Percentiles rank a stretch among this genome's conserved stretches.
Evolutionary conservation across 192 early-diverging fungal genomes (phyloP).

Genomic region (Gamsiella multidivaricata): DNA sequence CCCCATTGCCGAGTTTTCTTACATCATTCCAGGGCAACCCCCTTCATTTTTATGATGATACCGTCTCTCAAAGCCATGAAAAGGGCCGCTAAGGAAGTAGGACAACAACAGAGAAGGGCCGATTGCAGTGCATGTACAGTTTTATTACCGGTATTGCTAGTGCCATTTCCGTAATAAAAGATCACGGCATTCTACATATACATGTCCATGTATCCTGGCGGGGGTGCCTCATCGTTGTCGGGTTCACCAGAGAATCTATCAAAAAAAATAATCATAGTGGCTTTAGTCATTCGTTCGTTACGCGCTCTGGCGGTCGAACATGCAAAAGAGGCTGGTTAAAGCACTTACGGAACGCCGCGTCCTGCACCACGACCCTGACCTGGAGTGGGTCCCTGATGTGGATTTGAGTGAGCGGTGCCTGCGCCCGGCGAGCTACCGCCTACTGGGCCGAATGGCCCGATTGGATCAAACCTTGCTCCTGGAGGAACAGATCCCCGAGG

Average conservation of each 20-base stretch:
- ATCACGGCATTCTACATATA: no score
- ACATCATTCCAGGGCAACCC: no score
- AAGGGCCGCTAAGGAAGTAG: no score
- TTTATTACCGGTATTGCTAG: no score
- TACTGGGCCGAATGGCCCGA: constrained; percentile 77
- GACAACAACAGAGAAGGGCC: no score
- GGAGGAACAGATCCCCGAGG: constrained; percentile 82
- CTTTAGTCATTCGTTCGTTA: no score
- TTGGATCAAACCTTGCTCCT: constrained; percentile 93
- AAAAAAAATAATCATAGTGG: background rate
- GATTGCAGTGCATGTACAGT: no score
- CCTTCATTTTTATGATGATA: no score
- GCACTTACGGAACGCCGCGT: constrained; percentile 38
- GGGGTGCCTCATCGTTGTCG: constrained; percentile 79
- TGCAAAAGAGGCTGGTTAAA: background rate
- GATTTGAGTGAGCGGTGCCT: constrained; percentile 39
- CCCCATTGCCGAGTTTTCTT: no score
- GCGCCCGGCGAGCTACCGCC: constrained; percentile 49
- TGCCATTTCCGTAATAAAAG: no score
- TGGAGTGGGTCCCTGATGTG: constrained; percentile 6
- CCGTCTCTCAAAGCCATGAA: no score
- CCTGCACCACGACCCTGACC: constrained; percentile 58
- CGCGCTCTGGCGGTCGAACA: no score
- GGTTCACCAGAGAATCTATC: constrained; percentile 69
- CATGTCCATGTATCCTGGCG: constrained; percentile 72